A percentile compares a stretch with the other conserved stretches of the same genome.
Conservation (phyloP, 805 yeast species). For the Jamesozyma lodderae region DNA sequence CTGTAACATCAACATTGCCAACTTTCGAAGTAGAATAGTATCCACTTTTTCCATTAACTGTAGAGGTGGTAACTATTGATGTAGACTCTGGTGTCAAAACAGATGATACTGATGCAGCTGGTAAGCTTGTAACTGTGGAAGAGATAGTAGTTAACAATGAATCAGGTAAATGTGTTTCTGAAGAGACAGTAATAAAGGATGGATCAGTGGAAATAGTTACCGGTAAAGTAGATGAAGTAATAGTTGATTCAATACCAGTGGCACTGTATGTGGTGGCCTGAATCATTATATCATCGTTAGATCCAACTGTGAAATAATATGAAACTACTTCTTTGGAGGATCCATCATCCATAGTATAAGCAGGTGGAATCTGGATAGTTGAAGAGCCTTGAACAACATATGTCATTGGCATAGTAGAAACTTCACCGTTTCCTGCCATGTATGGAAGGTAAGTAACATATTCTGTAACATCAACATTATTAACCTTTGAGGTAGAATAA, state of each 20-base stretch:
- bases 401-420: neutral
- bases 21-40: neutral
- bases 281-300: neutral
- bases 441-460: neutral
- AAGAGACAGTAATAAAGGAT: too few relatives aligned
- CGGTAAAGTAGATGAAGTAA: too few relatives aligned
- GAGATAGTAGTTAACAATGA: too few relatives aligned
- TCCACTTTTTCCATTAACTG: too few relatives aligned
- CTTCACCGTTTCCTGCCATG: neutral
- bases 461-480: neutral
- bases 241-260: too few relatives aligned
- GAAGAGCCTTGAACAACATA: neutral
- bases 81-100: too few relatives aligned
- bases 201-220: too few relatives aligned
- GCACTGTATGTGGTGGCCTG: neutral
- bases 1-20: neutral
- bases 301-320: neutral
- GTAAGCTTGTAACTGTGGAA: too few relatives aligned
- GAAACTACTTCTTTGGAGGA: constrained; percentile 1
- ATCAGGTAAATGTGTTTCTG: too few relatives aligned
- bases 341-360: neutral
- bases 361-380: neutral
- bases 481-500: neutral
- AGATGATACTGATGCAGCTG: too few relatives aligned
- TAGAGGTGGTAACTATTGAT: too few relatives aligned